Conservation (phyloP, 2,329 filamentous ascomycete genomes). For the Microsporum ferrugineum region DNA sequence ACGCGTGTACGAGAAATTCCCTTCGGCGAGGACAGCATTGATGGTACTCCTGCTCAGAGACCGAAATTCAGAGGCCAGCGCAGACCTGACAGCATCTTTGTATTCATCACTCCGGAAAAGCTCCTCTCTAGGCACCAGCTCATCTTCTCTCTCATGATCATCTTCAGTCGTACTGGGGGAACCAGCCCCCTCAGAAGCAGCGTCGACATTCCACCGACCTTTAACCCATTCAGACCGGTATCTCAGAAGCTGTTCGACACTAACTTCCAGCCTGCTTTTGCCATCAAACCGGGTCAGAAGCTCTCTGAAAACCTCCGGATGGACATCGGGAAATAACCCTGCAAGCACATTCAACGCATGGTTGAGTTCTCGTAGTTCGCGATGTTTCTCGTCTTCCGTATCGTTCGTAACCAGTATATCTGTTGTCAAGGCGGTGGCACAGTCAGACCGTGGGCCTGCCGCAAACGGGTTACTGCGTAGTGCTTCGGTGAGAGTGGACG, state of each 20-base stretch:
- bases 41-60: conserved; percentile 34
- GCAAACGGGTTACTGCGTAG: conserved; percentile 33
- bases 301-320: conserved; percentile 39
- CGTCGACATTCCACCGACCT: conserved; percentile 33
- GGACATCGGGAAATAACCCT: conserved; percentile 36
- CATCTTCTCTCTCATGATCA: conserved; percentile 7
- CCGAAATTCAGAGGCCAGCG: conserved; percentile 35
- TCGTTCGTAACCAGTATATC: conserved; percentile 13
- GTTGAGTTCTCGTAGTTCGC: conserved; percentile 33
- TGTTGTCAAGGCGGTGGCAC: conserved; percentile 7
- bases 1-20: conserved; percentile 36
- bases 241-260: conserved; percentile 37
- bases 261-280: conserved; percentile 36
- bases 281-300: conserved; percentile 37
- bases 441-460: conserved; percentile 10
- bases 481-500: conserved; percentile 33
- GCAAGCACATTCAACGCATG: conserved; percentile 31
- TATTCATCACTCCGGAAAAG: conserved; percentile 35
- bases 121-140: conserved; percentile 30
- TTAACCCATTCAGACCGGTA: conserved; percentile 38
- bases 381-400: conserved; percentile 22
- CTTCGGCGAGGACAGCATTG: conserved; percentile 38
- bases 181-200: conserved; percentile 5
- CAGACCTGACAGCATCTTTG: conserved; percentile 29
- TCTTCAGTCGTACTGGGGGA: conserved; percentile 7